phyloP scores from a whole-genome alignment of 345 rosid species.

The Zanthoxylum bungeanum region DNA sequence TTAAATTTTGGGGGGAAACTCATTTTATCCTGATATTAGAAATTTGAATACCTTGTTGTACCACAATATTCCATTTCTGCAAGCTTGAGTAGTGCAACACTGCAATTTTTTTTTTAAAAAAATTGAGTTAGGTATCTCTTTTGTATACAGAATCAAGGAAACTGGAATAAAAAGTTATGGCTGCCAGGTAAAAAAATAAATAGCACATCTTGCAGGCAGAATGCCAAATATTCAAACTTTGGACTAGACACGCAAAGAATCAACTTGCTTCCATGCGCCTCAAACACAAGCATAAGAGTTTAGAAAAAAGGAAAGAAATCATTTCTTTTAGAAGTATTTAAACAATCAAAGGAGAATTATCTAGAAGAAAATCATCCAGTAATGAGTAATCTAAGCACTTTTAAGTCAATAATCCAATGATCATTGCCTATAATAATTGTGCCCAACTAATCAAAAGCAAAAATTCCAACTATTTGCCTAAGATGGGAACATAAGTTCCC shows the following conservation, averaged over 20 bases:
- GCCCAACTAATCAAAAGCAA: not conserved
- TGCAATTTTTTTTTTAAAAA: slow-evolving; percentile 42
- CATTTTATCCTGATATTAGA: not conserved
- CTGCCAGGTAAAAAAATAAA: not conserved
- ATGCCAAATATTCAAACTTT: not conserved
- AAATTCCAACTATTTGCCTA: not conserved
- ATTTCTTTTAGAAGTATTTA: not conserved
- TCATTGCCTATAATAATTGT: not conserved
- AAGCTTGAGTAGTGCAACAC: slow-evolving; percentile 75
- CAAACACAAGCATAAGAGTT: not conserved
- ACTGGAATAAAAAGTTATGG: not conserved
- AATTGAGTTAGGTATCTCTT: slow-evolving; percentile 7
- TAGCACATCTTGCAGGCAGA: not conserved
- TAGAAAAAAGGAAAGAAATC: not conserved
- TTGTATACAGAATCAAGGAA: not conserved
- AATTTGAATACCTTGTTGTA: slow-evolving; percentile 72
- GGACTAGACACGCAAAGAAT: not conserved
- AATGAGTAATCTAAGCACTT: not conserved
- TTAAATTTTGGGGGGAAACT: not conserved
- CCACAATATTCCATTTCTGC: slow-evolving; percentile 97
- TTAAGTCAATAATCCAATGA: not conserved
- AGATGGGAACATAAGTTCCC: not conserved
- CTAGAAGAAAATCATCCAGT: not conserved
- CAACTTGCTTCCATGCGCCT: not conserved
- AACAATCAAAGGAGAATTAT: not conserved